Evolutionary conservation across 2,329 filamentous ascomycete genomes (phyloP).

Genomic region (Ophiostoma tasmaniense): DNA sequence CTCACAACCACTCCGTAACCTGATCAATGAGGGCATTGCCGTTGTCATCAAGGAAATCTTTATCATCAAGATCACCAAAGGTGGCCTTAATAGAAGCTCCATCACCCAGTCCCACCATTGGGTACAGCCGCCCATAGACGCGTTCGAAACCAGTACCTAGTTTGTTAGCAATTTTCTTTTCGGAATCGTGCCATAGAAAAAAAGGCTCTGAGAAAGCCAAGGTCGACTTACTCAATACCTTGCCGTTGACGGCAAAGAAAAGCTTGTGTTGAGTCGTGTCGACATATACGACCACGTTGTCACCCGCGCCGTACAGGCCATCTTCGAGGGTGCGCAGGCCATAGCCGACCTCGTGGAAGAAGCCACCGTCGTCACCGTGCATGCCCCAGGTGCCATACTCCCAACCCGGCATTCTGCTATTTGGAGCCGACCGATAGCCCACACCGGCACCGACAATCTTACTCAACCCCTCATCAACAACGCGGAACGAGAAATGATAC

Average conservation of each 20-base stretch:
- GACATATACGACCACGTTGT: neutral
- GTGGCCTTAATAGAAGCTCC: neutral
- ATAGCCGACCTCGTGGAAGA: neutral
- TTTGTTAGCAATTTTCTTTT: neutral
- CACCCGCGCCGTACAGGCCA: neutral
- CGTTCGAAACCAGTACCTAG: neutral
- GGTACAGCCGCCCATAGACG: neutral
- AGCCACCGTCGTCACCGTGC: neutral
- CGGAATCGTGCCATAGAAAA: neutral
- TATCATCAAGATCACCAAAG: neutral
- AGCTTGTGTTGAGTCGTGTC: neutral
- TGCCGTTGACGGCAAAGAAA: neutral
- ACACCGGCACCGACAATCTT: neutral
- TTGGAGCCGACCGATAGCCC: neutral
- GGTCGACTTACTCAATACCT: neutral
- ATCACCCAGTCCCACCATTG: neutral
- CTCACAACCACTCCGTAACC: neutral
- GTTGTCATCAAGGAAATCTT: neutral
- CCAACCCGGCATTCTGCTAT: neutral
- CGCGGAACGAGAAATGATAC: neutral
- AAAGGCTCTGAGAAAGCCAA: neutral
- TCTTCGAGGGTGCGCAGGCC: neutral
- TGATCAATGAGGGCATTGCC: neutral
- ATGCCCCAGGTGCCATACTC: neutral
- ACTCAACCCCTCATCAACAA: neutral